phyloP scores from a whole-genome alignment of 2,329 filamentous ascomycete species.

The Fonsecaea pugnacius region DNA sequence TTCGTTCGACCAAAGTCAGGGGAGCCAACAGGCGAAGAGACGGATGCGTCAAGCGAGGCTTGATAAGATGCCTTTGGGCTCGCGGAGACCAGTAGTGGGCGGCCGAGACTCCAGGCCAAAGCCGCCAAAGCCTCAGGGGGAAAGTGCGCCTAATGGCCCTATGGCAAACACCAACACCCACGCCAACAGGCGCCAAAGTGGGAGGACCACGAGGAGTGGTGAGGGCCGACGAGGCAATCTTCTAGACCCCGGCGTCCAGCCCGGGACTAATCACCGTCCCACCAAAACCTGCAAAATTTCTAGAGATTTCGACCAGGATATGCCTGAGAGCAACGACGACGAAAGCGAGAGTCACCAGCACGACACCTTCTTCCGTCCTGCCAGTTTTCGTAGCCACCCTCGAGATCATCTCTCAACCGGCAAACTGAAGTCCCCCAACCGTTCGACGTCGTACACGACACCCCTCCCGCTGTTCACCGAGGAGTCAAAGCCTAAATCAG shows the following conservation, averaged over 20 bases:
- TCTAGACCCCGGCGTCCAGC: conserved; percentile 14
- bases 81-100: conserved; percentile 21
- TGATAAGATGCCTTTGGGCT: conserved; percentile 10
- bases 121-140: conserved; percentile 20
- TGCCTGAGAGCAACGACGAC: conserved; percentile 9
- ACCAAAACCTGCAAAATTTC: conserved; percentile 28
- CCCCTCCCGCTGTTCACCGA: conserved; percentile 33
- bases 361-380: conserved; percentile 6
- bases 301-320: conserved; percentile 32
- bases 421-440: conserved; percentile 27
- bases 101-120: conserved; percentile 12
- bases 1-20: conserved; percentile 6
- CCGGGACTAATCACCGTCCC: conserved; percentile 19
- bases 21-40: conserved; percentile 12
- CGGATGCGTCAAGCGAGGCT: conserved; percentile 5
- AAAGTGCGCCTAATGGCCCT: conserved; percentile 22
- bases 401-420: conserved; percentile 14
- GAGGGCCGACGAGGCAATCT: conserved; percentile 2
- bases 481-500: conserved; percentile 24
- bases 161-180: conserved; percentile 12
- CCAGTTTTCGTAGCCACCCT: conserved; percentile 2
- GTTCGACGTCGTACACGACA: conserved; percentile 33
- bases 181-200: conserved; percentile 9
- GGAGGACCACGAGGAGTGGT: conserved; percentile 8
- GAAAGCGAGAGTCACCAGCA: conserved; percentile 11